Evolutionary conservation across 768 basidiomycete genomes (phyloP).

Genomic region (Pleurotus pulmonarius): DNA sequence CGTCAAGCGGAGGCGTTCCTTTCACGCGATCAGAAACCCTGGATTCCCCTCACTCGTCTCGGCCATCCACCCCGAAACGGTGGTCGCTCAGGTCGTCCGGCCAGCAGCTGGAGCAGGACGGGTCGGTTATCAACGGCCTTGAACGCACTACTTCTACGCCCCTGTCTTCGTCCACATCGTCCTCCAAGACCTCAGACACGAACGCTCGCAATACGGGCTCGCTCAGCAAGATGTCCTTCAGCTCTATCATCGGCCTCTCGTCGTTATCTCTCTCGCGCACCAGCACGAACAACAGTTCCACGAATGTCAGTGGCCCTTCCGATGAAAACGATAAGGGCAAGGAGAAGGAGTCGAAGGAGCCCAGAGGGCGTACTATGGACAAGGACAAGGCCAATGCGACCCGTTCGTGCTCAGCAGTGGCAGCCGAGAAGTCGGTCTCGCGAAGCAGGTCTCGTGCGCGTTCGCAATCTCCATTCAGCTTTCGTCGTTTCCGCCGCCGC

Average conservation of each 20-base stretch:
- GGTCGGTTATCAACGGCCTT: constrained; percentile 45
- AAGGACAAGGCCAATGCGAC: constrained; percentile 38
- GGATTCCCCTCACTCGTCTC: constrained; percentile 24
- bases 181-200: constrained; percentile 32
- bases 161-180: constrained; percentile 12
- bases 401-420: constrained; percentile 48
- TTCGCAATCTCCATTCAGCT: constrained; percentile 77
- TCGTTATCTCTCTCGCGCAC: constrained; percentile 60
- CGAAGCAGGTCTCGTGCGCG: constrained; percentile 59
- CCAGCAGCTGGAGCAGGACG: constrained; percentile 45
- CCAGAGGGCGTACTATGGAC: constrained; percentile 50
- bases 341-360: constrained; percentile 20
- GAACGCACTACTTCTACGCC: constrained; percentile 38
- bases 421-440: constrained; percentile 35
- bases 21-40: constrained; percentile 8
- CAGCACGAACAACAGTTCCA: constrained; percentile 30
- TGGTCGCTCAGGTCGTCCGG: constrained; percentile 29
- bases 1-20: not conserved
- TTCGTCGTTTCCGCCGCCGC: constrained; percentile 61
- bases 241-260: constrained; percentile 67
- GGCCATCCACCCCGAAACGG: constrained; percentile 28
- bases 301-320: constrained; percentile 17
- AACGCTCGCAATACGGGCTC: constrained; percentile 37
- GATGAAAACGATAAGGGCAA: constrained; percentile 40
- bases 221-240: constrained; percentile 62